phyloP scores from a whole-genome alignment of 2,329 filamentous ascomycete genomes.

The Diplodia mutila region DNA sequence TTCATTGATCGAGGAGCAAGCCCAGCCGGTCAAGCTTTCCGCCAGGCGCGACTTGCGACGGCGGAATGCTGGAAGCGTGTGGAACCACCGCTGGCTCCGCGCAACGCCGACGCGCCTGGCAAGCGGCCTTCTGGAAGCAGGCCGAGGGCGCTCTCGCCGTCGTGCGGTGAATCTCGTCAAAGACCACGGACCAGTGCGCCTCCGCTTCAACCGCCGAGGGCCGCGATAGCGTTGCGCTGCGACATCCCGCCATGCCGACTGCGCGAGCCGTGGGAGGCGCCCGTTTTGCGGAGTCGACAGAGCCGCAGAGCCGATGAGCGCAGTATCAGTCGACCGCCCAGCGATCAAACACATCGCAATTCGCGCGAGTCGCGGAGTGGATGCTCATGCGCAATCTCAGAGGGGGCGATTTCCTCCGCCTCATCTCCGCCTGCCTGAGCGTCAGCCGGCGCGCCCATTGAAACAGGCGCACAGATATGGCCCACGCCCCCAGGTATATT shows the following conservation, averaged over 20 bases:
- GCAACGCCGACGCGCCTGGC: background rate
- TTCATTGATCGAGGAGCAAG: background rate
- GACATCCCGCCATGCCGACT: background rate
- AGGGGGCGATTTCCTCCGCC: conserved; percentile 14
- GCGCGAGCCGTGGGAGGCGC: background rate
- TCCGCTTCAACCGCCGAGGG: conserved; percentile 10
- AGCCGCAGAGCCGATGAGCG: conserved; percentile 8
- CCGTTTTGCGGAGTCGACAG: conserved; percentile 14
- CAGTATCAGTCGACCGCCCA: conserved; percentile 19
- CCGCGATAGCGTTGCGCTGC: background rate
- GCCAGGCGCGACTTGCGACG: conserved; percentile 4
- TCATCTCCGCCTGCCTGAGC: conserved; percentile 18
- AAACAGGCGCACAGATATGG: conserved; percentile 12
- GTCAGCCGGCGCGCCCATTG: conserved; percentile 2
- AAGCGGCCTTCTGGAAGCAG: conserved; percentile 17
- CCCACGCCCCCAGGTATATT: conserved; percentile 18
- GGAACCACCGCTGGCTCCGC: background rate
- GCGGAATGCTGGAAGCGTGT: conserved; percentile 18
- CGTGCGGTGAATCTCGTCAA: conserved; percentile 15
- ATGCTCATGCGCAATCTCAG: conserved; percentile 19
- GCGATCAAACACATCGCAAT: conserved; percentile 22
- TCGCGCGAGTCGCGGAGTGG: conserved; percentile 15
- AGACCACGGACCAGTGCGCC: background rate
- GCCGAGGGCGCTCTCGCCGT: background rate
- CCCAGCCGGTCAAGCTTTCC: conserved; percentile 16